Base-by-base conservation (phyloP, 441 rosid genomes). In the Corymbia citriodora region DNA sequence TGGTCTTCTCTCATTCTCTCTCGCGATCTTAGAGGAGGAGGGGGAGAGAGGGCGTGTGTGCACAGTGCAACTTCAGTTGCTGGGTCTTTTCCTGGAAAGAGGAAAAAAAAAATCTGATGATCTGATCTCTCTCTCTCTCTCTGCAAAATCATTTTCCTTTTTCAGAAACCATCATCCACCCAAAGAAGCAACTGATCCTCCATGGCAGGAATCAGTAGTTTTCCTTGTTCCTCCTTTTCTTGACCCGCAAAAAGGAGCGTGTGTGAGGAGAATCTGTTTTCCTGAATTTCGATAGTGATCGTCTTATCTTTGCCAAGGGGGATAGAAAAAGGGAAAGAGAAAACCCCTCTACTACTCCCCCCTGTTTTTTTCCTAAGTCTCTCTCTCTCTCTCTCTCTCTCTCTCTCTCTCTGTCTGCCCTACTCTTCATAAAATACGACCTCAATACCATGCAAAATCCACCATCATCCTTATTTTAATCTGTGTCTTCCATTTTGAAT, bases 1-100 rank as follows among this genome's bases (percentile, higher is more conserved):
- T 59, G 87, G 87, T 89, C 90, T 55, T 27, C 48, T 21, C 65
- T 45, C 54, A 49, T 23, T 17, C 86, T 55, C 53, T 52, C 23
- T 70, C 89, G 89, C 89, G 90, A 54, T 88, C 52, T 68, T 68
- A 12, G 49, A 21, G 52, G 29, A 12, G 85, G 21, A 68, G 79
- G 45, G 5, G 45, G 45, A 40, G 45, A 40, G 45, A 40, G 45
- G 45, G 85, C 7, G 25, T 91, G 92, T 87, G 90, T 59, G 82
- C n/a, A 83, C 93, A 93, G 93, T 91, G 87, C 87, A 93, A 94
- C 94, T 94, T 31, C 92, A 92, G 96, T 94, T 93, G 92, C 52
- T 93, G 92, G 93, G 89, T 55, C 93, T 94, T 95, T 93, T 87
- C 54, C 92, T 92, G 92, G 92, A 90, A 82, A 89, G 81, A 82